Percentiles rank a stretch among this genome's conserved stretches.
These are phyloP conservation scores for Kitagawia praeruptora DNA, from an alignment of 129 eudicot genomes.

Conservation along the genomic window DNA sequence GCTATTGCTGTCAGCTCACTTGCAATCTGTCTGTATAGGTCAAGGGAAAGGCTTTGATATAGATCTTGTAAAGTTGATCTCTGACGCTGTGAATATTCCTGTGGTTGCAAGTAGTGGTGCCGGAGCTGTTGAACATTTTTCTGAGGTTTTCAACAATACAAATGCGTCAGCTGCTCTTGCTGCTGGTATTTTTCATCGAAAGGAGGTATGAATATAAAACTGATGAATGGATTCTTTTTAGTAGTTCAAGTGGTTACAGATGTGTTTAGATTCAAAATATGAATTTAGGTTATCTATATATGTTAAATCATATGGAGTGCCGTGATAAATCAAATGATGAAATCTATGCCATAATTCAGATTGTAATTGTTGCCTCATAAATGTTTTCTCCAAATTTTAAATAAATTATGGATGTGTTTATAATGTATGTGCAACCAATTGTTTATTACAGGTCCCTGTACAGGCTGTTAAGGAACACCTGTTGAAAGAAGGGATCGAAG, in stretches of 20 bases:
- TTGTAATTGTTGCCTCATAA: background rate
- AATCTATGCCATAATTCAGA: background rate
- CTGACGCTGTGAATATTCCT: conserved; percentile 94
- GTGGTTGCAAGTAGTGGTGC: conserved; percentile 99
- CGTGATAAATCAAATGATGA: background rate
- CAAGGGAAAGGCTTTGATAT: conserved; percentile 96
- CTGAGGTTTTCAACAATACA: conserved; percentile 72
- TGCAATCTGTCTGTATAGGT: conserved; percentile 34
- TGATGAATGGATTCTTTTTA: background rate
- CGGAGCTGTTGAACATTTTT: conserved; percentile 68
- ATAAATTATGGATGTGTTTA: background rate
- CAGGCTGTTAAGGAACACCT: conserved; percentile 79
- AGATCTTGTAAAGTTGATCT: conserved; percentile 59
- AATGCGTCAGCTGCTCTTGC: conserved; percentile 99
- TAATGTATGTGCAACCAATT: background rate
- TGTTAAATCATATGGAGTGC: too few relatives aligned
- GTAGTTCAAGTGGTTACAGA: background rate
- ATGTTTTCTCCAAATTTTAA: background rate
- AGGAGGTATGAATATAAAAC: conserved; percentile 46
- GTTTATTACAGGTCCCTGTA: conserved; percentile 55
- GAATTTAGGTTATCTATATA: background rate
- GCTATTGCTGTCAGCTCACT: background rate
- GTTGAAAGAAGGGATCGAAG: conserved; percentile 65
- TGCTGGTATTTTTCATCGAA: conserved; percentile 94
- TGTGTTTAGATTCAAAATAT: background rate